Percentiles rank a stretch among this genome's conserved stretches.
Conservation (phyloP, 2,329 filamentous ascomycete species). For the Pseudogymnoascus sp. region DNA sequence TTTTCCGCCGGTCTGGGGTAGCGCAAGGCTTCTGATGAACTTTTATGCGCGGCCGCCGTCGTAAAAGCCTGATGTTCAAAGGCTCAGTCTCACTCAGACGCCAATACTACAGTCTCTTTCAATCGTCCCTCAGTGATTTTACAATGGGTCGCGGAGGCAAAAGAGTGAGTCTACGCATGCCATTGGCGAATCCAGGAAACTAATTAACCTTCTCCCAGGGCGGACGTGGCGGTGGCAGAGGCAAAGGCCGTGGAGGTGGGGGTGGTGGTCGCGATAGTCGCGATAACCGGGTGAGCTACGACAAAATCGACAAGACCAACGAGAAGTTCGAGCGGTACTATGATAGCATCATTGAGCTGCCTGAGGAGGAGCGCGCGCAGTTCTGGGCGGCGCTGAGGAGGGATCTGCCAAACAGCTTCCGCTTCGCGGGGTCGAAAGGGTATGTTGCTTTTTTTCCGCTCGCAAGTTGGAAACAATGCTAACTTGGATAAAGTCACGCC, state of each 20-base stretch:
- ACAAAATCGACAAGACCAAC: conserved; percentile 67
- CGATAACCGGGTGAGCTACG: conserved; percentile 38
- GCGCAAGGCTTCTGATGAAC: conserved; percentile 8
- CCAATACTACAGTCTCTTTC: conserved; percentile 4
- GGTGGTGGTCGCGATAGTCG: conserved; percentile 32
- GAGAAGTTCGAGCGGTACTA: conserved; percentile 83
- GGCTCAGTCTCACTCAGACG: not conserved
- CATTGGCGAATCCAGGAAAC: not conserved
- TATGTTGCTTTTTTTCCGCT: conserved; percentile 33
- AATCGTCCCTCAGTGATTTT: not conserved
- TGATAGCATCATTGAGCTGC: conserved; percentile 65
- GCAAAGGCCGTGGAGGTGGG: conserved; percentile 26
- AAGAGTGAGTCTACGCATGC: conserved; percentile 7
- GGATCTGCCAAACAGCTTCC: conserved; percentile 93
- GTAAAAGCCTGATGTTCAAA: conserved; percentile 9
- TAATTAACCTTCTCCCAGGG: conserved; percentile 9
- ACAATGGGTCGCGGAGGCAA: conserved; percentile 14
- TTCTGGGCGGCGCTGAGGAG: conserved; percentile 81
- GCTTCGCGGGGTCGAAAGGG: conserved; percentile 94
- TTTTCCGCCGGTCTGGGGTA: conserved; percentile 3
- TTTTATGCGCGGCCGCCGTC: conserved; percentile 8
- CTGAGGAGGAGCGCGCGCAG: conserved; percentile 66
- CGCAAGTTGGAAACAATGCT: not conserved
- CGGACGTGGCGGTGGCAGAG: conserved; percentile 20
- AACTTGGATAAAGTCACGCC: conserved; percentile 59